These are phyloP conservation scores for Cytospora schulzeri DNA, from an alignment of 2,329 filamentous ascomycete species.

Conservation along the genomic window DNA sequence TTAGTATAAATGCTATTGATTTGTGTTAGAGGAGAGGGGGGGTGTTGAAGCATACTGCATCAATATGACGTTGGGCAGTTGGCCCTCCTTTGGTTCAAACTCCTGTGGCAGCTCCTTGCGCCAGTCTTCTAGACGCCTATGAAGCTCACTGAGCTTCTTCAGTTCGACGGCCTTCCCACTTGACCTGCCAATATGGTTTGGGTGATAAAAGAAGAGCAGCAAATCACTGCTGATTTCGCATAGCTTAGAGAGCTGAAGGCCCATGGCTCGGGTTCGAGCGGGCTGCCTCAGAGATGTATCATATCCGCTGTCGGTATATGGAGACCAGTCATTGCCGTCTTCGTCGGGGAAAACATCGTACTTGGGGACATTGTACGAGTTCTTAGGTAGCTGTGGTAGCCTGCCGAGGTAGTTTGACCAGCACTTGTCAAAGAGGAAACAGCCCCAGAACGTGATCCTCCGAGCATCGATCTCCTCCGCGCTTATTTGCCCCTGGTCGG, in stretches of 20 bases:
- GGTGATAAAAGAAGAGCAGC: slow-evolving; percentile 88
- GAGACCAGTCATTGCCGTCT: slow-evolving; percentile 82
- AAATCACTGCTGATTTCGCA: slow-evolving; percentile 95
- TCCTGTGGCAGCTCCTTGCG: slow-evolving; percentile 80
- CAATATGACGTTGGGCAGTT: slow-evolving; percentile 77
- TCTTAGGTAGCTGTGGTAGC: slow-evolving; percentile 79
- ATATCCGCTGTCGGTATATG: slow-evolving; percentile 83
- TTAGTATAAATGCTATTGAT: not conserved
- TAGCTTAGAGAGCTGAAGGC: slow-evolving; percentile 77
- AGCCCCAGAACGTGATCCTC: slow-evolving; percentile 94
- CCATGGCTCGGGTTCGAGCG: slow-evolving; percentile 78
- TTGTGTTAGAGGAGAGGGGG: not conserved
- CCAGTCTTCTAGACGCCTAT: slow-evolving; percentile 89
- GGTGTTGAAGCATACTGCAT: slow-evolving; percentile 72
- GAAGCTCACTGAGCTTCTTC: slow-evolving; percentile 89
- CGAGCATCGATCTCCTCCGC: slow-evolving; percentile 88
- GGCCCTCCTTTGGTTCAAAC: slow-evolving; percentile 85
- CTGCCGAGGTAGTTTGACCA: slow-evolving; percentile 97
- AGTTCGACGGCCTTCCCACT: slow-evolving; percentile 80
- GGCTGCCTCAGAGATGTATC: slow-evolving; percentile 75
- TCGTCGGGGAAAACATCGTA: slow-evolving; percentile 90
- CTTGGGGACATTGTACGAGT: slow-evolving; percentile 81
- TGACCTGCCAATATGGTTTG: slow-evolving; percentile 62
- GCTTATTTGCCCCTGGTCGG: slow-evolving; percentile 60
- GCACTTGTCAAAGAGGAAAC: slow-evolving; percentile 97